Base-by-base conservation (phyloP, 192 early-diverging fungal species). In the Jimgerdemannia lactiflua region DNA sequence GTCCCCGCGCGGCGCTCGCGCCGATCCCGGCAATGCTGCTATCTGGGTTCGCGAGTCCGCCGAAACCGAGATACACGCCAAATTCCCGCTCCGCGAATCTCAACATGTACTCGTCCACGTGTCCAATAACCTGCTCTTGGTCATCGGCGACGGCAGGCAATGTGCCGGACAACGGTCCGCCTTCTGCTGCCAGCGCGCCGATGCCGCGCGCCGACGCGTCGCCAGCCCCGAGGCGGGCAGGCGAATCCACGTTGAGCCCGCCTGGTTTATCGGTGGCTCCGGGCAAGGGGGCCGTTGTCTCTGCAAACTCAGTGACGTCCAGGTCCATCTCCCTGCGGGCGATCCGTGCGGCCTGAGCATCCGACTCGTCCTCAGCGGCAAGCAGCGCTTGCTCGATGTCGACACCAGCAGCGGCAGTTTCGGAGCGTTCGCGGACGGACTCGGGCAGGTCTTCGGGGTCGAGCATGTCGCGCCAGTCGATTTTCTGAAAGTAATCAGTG, bases 91-190 rank as follows among this genome's bases (percentile, higher is more conserved):
- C 87, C 79, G 80, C 79, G 63, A 91, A 91, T 39, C 90, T 85
- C 39, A 91, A 74, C 90, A 92, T 92, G 59, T 92, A 93, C 77
- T 92, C 86, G 74, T 94, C 93, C 41, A 94, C 88, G 76, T 92
- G 91, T 8, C 88, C 89, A 42, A 93, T 79, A 68, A 77, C 71
- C 70, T 71, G 78, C 67, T 40, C 42, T 40, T 73, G 67, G 14
- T 69, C 73, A 1, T 43, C 64, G 43, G 39, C 59, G 71, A 68
- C 19, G 1, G 67, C 67, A 10, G 40, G 29, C 67, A 9, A 9
- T 9, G 67, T 68, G 41, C 20, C 74, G 29, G 73, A 17, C 43
- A 77, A 59, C 19, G 42, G 40, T 59, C 44, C 72, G 78, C 79
- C 59, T 66, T 79, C 70, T 71, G 83, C 70, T 76, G 75, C 65